A percentile compares a stretch with the other conserved stretches of the same genome.
These are phyloP conservation scores for Cadophora sp. DNA, from an alignment of 2,329 filamentous ascomycete genomes.

Conservation along the genomic window DNA sequence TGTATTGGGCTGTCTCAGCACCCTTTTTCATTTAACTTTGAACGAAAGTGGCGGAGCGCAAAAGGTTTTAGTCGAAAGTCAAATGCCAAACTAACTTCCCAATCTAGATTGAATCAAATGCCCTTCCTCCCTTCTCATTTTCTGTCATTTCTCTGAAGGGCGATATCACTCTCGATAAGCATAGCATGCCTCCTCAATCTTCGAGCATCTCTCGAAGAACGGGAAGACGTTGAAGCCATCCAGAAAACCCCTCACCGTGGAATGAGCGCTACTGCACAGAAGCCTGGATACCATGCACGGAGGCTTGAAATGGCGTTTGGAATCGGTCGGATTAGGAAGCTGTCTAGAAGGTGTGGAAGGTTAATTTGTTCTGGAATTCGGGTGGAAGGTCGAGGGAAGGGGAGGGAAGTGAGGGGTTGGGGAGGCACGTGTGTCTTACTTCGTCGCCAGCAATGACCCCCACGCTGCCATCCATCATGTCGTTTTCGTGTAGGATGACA, in stretches of 20 bases:
- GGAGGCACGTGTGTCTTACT: background rate
- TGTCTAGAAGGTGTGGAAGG: constrained; percentile 7
- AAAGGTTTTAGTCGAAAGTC: background rate
- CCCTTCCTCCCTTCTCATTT: too few relatives aligned
- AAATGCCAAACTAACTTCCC: background rate
- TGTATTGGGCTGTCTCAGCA: background rate
- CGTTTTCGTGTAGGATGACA: background rate
- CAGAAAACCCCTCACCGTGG: background rate
- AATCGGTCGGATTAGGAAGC: constrained; percentile 1
- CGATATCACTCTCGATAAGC: background rate
- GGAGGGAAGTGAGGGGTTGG: constrained; percentile 1
- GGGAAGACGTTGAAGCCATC: background rate
- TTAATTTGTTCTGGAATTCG: background rate
- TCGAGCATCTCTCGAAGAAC: background rate
- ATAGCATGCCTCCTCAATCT: background rate
- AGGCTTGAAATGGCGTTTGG: background rate
- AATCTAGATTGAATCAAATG: too few relatives aligned
- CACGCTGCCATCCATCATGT: background rate
- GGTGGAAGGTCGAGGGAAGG: background rate
- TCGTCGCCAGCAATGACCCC: background rate
- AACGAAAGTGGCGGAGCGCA: background rate
- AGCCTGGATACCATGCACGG: background rate
- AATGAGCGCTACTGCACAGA: constrained; percentile 6
- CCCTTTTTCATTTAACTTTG: background rate
- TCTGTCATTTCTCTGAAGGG: too few relatives aligned